Conservation (phyloP, 495 filamentous ascomycete species). For the Penicillium canescens region DNA sequence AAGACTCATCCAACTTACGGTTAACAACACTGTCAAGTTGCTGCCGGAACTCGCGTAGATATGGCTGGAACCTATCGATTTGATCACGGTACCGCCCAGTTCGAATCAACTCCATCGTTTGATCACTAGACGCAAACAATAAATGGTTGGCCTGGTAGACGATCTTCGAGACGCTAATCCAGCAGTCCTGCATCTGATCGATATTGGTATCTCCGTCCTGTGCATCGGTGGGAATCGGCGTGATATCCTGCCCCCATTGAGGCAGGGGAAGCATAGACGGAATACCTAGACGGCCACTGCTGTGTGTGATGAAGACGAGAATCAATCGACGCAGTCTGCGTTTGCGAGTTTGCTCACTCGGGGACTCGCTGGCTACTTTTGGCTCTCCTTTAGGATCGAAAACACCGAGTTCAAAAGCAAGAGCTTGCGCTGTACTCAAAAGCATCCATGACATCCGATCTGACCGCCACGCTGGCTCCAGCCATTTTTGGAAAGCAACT, state of each 20-base stretch:
- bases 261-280: conserved; percentile 83
- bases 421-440: conserved; percentile 81
- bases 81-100: conserved; percentile 76
- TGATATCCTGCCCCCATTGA: conserved; percentile 54
- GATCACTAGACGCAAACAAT: conserved; percentile 78
- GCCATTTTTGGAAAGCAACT: conserved; percentile 84
- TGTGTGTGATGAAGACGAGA: conserved; percentile 85
- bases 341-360: conserved; percentile 69
- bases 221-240: conserved; percentile 26
- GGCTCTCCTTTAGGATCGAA: conserved; percentile 77
- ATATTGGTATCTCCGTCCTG: conserved; percentile 34
- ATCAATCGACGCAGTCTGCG: conserved; percentile 81
- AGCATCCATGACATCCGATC: conserved; percentile 99
- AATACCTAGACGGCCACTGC: conserved; percentile 87
- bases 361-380: conserved; percentile 51
- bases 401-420: conserved; percentile 92
- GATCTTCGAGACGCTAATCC: conserved; percentile 85
- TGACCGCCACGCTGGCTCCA: conserved; percentile 93
- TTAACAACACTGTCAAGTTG: conserved; percentile 70
- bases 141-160: conserved; percentile 85
- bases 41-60: conserved; percentile 70
- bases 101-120: conserved; percentile 83
- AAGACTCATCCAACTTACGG: conserved; percentile 25
- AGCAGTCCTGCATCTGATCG: conserved; percentile 77
- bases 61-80: conserved; percentile 78